These are phyloP conservation scores for Trifolium repens DNA, from an alignment of 306 rosid species.

Conservation along the genomic window DNA sequence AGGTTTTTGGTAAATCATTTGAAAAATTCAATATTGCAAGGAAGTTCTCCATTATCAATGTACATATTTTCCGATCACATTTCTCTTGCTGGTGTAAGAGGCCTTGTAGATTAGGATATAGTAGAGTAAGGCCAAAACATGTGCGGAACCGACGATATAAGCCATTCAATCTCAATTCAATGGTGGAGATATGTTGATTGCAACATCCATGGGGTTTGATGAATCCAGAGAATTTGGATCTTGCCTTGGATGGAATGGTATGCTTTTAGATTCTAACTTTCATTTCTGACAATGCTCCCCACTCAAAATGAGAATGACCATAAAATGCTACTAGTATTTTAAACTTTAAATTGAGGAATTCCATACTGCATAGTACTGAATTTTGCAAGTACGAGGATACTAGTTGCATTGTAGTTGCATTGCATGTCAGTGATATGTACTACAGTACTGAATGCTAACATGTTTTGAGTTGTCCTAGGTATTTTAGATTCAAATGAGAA, in stretches of 20 bases:
- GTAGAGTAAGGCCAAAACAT: neutral
- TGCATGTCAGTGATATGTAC: neutral
- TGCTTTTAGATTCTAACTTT: conserved; percentile 30
- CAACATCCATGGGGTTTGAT: neutral
- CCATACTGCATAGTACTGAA: neutral
- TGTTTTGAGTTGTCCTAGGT: neutral
- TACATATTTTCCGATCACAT: neutral
- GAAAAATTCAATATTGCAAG: neutral
- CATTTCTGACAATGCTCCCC: conserved; percentile 16
- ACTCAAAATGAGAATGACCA: conserved; percentile 21
- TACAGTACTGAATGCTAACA: neutral
- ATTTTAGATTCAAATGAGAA: neutral
- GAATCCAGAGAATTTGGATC: neutral
- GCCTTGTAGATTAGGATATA: neutral
- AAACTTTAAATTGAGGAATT: neutral
- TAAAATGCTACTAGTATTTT: neutral
- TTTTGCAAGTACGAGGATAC: neutral
- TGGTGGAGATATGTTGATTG: neutral
- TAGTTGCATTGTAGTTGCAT: conserved; percentile 18
- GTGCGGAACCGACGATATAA: neutral
- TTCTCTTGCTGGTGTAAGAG: neutral
- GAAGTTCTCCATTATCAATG: neutral
- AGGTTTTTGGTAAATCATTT: conserved; percentile 45
- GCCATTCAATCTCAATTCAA: neutral
- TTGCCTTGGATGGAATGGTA: neutral